Percentiles rank a stretch among this genome's conserved stretches.
Conservation (phyloP, 2,329 filamentous ascomycete species). For the Colletotrichum godetiae region DNA sequence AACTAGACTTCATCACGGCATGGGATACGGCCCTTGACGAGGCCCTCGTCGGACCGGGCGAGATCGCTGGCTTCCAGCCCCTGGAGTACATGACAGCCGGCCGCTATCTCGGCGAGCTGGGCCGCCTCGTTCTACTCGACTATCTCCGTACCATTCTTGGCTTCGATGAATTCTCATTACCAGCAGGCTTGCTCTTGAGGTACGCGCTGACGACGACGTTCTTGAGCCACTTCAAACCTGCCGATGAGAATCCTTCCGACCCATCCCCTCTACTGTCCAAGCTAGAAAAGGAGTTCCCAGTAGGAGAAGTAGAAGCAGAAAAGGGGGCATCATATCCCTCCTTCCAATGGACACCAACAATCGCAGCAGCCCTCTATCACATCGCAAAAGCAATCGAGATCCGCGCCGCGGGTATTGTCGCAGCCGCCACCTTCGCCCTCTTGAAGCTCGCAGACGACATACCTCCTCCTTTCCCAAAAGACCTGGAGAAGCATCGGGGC, state of each 20-base stretch:
- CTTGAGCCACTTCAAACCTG: constrained; percentile 75
- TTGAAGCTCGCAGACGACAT: constrained; percentile 78
- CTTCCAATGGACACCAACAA: constrained; percentile 72
- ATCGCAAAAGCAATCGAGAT: constrained; percentile 78
- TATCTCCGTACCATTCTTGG: constrained; percentile 62
- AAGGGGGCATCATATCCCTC: constrained; percentile 39
- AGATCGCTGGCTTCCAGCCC: constrained; percentile 81
- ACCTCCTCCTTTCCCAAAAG: constrained; percentile 41
- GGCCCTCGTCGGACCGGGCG: constrained; percentile 73
- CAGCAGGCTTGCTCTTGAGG: constrained; percentile 63
- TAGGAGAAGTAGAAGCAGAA: constrained; percentile 25
- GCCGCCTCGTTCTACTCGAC: constrained; percentile 76
- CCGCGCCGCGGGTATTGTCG: constrained; percentile 79
- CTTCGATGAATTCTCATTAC: constrained; percentile 59
- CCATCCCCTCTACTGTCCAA: constrained; percentile 54
- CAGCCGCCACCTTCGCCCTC: constrained; percentile 77
- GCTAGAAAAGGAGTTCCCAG: constrained; percentile 65
- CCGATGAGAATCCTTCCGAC: constrained; percentile 44
- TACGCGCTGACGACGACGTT: constrained; percentile 79
- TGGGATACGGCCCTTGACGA: constrained; percentile 78
- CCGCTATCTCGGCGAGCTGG: constrained; percentile 81
- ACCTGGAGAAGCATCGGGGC: constrained; percentile 38
- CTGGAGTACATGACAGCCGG: constrained; percentile 88
- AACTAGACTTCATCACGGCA: constrained; percentile 71
- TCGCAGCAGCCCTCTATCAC: constrained; percentile 69